These are phyloP conservation scores for Colletotrichum viniferum DNA, from an alignment of 2,329 filamentous ascomycete genomes.

Conservation along the genomic window DNA sequence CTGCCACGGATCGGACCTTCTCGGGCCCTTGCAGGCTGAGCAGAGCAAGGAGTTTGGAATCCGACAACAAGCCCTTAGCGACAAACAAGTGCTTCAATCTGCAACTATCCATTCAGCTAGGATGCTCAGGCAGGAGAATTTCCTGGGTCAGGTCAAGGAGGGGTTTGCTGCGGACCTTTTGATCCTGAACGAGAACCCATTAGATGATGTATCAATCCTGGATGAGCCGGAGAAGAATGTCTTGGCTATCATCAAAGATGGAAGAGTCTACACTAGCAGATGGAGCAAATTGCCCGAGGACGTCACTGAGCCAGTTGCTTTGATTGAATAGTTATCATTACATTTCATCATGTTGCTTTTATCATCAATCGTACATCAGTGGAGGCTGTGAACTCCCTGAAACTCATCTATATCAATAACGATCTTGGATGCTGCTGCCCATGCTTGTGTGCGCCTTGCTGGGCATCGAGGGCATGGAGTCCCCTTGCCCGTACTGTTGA, in stretches of 20 bases:
- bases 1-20: slow-evolving; percentile 54
- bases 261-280: slow-evolving; percentile 41
- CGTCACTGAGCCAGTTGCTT: slow-evolving; percentile 7
- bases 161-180: slow-evolving; percentile 59
- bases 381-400: neutral
- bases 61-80: slow-evolving; percentile 26
- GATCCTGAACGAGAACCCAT: slow-evolving; percentile 54
- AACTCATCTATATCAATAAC: neutral
- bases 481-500: neutral
- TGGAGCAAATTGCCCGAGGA: slow-evolving; percentile 27
- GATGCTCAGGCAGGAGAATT: slow-evolving; percentile 49
- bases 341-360: neutral
- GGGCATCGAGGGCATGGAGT: neutral
- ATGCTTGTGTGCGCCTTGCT: neutral
- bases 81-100: slow-evolving; percentile 29
- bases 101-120: slow-evolving; percentile 53
- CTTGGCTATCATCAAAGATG: slow-evolving; percentile 59
- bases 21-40: slow-evolving; percentile 33
- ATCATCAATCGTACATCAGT: neutral
- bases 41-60: slow-evolving; percentile 38
- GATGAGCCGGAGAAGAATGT: slow-evolving; percentile 51
- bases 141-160: slow-evolving; percentile 53
- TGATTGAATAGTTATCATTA: slow-evolving; percentile 2
- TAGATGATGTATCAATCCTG: slow-evolving; percentile 58
- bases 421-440: neutral